Conservation (phyloP, 2,329 filamentous ascomycete species). For the Samsoniella hepiali region DNA sequence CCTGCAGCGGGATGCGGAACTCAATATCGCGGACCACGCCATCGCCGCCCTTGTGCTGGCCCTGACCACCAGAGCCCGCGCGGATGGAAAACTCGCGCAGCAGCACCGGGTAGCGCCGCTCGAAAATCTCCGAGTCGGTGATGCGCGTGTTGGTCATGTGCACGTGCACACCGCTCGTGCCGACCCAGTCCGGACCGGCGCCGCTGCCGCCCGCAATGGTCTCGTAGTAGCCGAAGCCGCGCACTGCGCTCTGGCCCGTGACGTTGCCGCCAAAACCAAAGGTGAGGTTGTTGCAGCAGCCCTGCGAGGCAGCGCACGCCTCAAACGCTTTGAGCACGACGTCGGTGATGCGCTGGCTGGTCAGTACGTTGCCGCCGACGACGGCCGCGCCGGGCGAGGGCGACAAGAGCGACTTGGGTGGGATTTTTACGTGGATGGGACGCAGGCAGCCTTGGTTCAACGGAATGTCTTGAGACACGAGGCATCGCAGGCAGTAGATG, state of each 20-base stretch:
- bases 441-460: slow-evolving; percentile 79
- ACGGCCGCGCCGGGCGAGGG: slow-evolving; percentile 76
- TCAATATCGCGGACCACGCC: slow-evolving; percentile 77
- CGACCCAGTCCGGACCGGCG: slow-evolving; percentile 56
- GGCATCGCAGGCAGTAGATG: slow-evolving; percentile 77
- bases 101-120: slow-evolving; percentile 64
- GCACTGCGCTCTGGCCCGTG: slow-evolving; percentile 35
- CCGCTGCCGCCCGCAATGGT: slow-evolving; percentile 64
- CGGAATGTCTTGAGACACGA: slow-evolving; percentile 78
- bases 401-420: slow-evolving; percentile 68
- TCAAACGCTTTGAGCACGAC: slow-evolving; percentile 66
- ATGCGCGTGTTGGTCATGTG: slow-evolving; percentile 79
- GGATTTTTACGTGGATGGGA: slow-evolving; percentile 72
- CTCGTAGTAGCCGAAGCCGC: slow-evolving; percentile 53
- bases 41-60: slow-evolving; percentile 67
- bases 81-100: slow-evolving; percentile 68
- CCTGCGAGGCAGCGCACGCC: slow-evolving; percentile 75
- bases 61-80: slow-evolving; percentile 59
- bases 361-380: slow-evolving; percentile 73
- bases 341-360: slow-evolving; percentile 43
- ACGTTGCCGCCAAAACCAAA: slow-evolving; percentile 65
- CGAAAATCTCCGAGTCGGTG: slow-evolving; percentile 49
- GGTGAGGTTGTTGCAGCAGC: slow-evolving; percentile 79
- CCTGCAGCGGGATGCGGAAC: slow-evolving; percentile 72
- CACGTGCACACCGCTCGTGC: slow-evolving; percentile 43